Evolutionary conservation across 2,329 filamentous ascomycete genomes (phyloP).

Genomic region (Trichothecium roseum): DNA sequence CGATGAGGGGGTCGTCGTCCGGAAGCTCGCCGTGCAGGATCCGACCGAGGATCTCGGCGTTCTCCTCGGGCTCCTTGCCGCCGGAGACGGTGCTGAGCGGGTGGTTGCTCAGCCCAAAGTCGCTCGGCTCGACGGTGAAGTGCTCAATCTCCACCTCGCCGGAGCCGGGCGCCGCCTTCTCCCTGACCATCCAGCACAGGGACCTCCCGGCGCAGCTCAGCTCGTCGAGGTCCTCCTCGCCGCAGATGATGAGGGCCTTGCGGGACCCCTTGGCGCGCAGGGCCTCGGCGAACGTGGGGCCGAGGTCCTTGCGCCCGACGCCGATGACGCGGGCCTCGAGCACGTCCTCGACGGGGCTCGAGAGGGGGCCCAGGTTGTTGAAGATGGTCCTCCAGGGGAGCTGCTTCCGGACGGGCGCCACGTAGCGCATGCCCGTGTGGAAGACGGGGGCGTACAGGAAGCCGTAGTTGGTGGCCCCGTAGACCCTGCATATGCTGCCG

Average conservation of each 20-base stretch:
- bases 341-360: conserved; percentile 75
- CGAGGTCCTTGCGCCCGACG: conserved; percentile 78
- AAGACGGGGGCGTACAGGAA: conserved; percentile 96
- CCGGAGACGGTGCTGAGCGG: conserved; percentile 69
- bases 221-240: conserved; percentile 90
- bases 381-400: conserved; percentile 95
- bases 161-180: conserved; percentile 25
- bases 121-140: conserved; percentile 69
- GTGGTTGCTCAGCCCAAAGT: conserved; percentile 75
- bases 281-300: conserved; percentile 80
- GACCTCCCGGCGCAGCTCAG: conserved; percentile 84
- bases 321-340: conserved; percentile 91
- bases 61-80: conserved; percentile 77
- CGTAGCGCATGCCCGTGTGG: conserved; percentile 88
- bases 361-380: conserved; percentile 87
- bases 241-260: conserved; percentile 87
- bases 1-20: conserved; percentile 71
- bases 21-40: conserved; percentile 66
- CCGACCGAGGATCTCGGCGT: conserved; percentile 71
- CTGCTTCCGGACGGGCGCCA: conserved; percentile 74
- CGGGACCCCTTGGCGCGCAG: conserved; percentile 63
- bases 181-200: conserved; percentile 74
- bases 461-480: conserved; percentile 75
- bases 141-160: conserved; percentile 51
- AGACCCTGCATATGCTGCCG: conserved; percentile 59